phyloP scores from a whole-genome alignment of 306 rosid species.

The Acacia acuminata region DNA sequence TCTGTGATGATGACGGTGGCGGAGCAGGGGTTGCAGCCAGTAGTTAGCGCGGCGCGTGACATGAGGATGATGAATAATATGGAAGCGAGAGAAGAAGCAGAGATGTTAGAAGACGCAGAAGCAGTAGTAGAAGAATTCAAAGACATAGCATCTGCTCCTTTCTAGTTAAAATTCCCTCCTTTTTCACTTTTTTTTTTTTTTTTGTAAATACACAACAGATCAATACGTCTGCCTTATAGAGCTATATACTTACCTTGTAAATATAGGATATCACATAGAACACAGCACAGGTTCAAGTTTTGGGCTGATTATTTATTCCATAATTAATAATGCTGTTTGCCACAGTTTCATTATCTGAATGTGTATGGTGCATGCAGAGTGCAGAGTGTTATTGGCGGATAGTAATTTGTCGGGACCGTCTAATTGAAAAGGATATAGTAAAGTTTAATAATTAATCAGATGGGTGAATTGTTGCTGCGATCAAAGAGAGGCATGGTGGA shows the following conservation, averaged over 20 bases:
- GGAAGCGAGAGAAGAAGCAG: constrained; percentile 31
- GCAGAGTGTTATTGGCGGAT: neutral
- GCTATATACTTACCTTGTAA: neutral
- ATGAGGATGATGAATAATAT: constrained; percentile 29
- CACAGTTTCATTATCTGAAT: no score
- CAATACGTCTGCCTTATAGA: neutral
- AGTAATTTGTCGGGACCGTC: no score
- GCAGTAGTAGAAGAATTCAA: constrained; percentile 16
- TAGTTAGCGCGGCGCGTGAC: constrained; percentile 38
- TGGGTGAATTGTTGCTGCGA: no score
- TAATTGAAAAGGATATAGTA: no score
- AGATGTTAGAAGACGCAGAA: neutral
- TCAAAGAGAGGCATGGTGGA: no score
- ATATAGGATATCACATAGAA: no score
- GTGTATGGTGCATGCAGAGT: no score
- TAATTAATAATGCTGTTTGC: neutral
- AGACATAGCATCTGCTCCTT: constrained; percentile 70
- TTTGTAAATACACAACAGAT: neutral
- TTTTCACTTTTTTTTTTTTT: neutral
- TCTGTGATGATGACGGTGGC: neutral
- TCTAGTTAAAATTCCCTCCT: constrained; percentile 21
- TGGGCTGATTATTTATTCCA: neutral
- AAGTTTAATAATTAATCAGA: no score
- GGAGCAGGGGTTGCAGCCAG: constrained; percentile 66
- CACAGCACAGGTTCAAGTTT: neutral